Percentiles rank a stretch among this genome's conserved stretches.
Conservation (phyloP, 2,329 filamentous ascomycete genomes). For the Neofusicoccum kwambonambiense region DNA sequence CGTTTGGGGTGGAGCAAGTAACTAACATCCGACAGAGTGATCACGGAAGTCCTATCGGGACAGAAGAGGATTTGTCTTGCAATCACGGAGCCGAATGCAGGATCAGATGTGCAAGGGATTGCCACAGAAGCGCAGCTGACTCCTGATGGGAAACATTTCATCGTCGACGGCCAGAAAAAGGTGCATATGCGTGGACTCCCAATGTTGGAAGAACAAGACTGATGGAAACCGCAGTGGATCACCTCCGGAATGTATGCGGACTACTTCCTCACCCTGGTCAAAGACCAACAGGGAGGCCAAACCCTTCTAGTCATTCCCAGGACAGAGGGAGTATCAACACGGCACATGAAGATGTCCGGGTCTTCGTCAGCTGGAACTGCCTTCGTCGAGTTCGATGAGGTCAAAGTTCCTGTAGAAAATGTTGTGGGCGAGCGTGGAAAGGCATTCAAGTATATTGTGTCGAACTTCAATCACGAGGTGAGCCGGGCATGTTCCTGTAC, state of each 20-base stretch:
- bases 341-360: conserved; percentile 40
- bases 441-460: conserved; percentile 26
- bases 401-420: conserved; percentile 30
- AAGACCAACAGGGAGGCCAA: conserved; percentile 27
- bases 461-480: conserved; percentile 1
- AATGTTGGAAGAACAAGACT: neutral
- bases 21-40: conserved; percentile 37
- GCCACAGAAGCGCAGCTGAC: conserved; percentile 46
- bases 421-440: conserved; percentile 31
- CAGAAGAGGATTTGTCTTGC: conserved; percentile 33
- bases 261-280: conserved; percentile 33
- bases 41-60: conserved; percentile 30
- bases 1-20: conserved; percentile 9
- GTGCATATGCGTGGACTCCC: neutral
- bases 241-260: conserved; percentile 36
- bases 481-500: neutral
- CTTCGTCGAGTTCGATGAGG: conserved; percentile 34
- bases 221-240: conserved; percentile 38
- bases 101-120: conserved; percentile 30
- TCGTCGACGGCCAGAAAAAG: conserved; percentile 42
- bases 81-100: conserved; percentile 49
- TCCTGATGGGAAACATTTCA: conserved; percentile 31
- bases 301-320: conserved; percentile 43
- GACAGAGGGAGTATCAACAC: conserved; percentile 66
- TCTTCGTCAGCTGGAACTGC: conserved; percentile 26